A percentile compares a stretch with the other conserved stretches of the same genome.
Conservation (phyloP, 2,329 filamentous ascomycete genomes). For the Seiridium cupressi region DNA sequence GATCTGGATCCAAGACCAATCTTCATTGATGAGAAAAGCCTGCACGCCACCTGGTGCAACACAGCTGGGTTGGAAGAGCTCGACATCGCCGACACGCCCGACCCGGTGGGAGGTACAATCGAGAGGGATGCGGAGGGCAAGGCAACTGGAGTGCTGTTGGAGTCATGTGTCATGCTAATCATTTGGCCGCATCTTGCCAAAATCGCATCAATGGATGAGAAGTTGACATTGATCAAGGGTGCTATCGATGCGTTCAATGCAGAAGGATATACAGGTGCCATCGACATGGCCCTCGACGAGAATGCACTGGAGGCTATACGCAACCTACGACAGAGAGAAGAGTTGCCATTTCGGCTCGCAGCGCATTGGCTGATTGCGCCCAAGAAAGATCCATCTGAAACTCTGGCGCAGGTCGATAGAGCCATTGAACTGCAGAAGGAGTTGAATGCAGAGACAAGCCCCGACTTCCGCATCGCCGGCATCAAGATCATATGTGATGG, state of each 20-base stretch:
- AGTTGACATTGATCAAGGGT: conserved; percentile 40
- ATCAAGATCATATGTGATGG: conserved; percentile 67
- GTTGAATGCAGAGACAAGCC: conserved; percentile 41
- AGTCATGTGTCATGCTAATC: conserved; percentile 51
- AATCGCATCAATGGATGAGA: conserved; percentile 46
- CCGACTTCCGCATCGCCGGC: conserved; percentile 50
- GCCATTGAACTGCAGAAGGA: conserved; percentile 44
- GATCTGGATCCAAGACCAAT: conserved; percentile 50
- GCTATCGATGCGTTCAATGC: conserved; percentile 48
- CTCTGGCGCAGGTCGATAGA: conserved; percentile 47
- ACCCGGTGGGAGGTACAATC: conserved; percentile 52
- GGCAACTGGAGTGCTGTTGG: conserved; percentile 49
- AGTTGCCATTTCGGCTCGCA: conserved; percentile 45
- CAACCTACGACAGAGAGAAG: conserved; percentile 32
- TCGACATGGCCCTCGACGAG: conserved; percentile 61
- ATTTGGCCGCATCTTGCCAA: conserved; percentile 53
- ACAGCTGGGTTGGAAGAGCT: conserved; percentile 49
- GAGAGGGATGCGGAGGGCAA: conserved; percentile 44
- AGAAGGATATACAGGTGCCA: conserved; percentile 51
- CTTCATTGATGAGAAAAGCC: conserved; percentile 55
- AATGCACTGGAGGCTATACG: conserved; percentile 50
- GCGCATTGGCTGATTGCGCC: conserved; percentile 57
- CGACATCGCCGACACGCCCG: conserved; percentile 40
- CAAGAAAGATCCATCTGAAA: conserved; percentile 38
- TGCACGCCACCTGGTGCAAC: conserved; percentile 57